Evolutionary conservation across 805 yeast species (phyloP).

Genomic region (Suhomyces pyralidae): DNA sequence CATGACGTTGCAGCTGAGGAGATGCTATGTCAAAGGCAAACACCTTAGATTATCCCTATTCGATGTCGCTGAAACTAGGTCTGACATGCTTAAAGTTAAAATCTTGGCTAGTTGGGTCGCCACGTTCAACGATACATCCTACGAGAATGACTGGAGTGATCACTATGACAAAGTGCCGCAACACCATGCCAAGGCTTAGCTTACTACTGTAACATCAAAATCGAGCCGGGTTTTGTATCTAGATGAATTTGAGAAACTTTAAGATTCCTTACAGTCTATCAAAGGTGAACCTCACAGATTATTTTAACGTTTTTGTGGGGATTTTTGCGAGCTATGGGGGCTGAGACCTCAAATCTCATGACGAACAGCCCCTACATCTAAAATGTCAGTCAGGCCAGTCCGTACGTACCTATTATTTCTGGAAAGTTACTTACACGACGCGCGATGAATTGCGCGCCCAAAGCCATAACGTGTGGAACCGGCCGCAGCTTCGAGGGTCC

Average conservation of each 20-base stretch:
- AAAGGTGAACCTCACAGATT: background rate
- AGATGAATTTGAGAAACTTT: background rate
- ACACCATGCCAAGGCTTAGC: too few relatives aligned
- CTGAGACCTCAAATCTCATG: background rate
- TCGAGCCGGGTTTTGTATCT: background rate
- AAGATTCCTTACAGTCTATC: background rate
- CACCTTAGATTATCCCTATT: background rate
- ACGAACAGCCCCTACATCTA: too few relatives aligned
- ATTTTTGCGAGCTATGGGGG: background rate
- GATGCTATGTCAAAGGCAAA: background rate
- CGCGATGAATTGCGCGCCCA: background rate
- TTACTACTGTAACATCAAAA: background rate
- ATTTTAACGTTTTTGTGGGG: background rate
- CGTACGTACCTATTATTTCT: background rate
- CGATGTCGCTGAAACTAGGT: background rate
- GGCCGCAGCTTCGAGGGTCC: background rate
- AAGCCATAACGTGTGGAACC: background rate
- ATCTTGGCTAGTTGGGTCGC: background rate
- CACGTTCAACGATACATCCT: background rate
- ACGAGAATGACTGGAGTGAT: background rate
- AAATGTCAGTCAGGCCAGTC: background rate
- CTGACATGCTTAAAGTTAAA: background rate
- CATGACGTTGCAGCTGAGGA: background rate
- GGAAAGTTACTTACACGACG: background rate
- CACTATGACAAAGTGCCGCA: too few relatives aligned